Evolutionary conservation across 805 yeast genomes (phyloP), one percentile per base, ranked within the genome.

Genomic region (Saturnispora dispora): DNA sequence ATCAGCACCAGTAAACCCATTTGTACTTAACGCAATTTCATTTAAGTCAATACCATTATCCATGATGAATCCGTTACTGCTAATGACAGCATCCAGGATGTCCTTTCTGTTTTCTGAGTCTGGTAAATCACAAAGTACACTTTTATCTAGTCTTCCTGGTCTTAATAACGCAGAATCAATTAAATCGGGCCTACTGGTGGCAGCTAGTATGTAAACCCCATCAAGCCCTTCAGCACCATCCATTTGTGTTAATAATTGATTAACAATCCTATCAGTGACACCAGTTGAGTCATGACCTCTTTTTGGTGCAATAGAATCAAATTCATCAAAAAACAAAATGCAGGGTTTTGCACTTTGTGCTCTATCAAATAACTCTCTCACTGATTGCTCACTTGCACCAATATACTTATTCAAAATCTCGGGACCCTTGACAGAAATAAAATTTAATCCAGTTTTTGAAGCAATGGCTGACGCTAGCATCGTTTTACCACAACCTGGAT

Each of bases 141-240:
- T 81, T 65, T 91, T 93, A 65, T 93, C 99, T 60, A 93, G 74
- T 70, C 99, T 81, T 5, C 99, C 99, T 0, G 99, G 99, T 66
- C 99, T 82, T 53, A 93, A 70, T 51, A 93, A 73, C 0, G 99
- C 99, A 2, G 96, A 84, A 65, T 93, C 99, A 57, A 93, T 90
- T 58, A 93, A 74, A 62, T 93, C 99, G 0, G 99, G 99, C 60
- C 99, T 76, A 59, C 93, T 83, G 0, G 98, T 93, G 1, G 98
- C 99, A 0, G 98, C 98, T 25, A 93, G 72, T 0, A 93, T 96
- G 63, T 93, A 91, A 2, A 93, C 98, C 3, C 98, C 97, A 60
- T 90, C 97, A 28, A 90, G 72, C 0, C 98, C 97, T 66, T 93
- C 98, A 0, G 98, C 98, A 70, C 99, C 99, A 67, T 93, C 99